Percentiles rank a stretch among this genome's conserved stretches.
These are phyloP conservation scores for Aphanomyces euteiches DNA, from an alignment of 352 stramenopile genomes.

Conservation along the genomic window DNA sequence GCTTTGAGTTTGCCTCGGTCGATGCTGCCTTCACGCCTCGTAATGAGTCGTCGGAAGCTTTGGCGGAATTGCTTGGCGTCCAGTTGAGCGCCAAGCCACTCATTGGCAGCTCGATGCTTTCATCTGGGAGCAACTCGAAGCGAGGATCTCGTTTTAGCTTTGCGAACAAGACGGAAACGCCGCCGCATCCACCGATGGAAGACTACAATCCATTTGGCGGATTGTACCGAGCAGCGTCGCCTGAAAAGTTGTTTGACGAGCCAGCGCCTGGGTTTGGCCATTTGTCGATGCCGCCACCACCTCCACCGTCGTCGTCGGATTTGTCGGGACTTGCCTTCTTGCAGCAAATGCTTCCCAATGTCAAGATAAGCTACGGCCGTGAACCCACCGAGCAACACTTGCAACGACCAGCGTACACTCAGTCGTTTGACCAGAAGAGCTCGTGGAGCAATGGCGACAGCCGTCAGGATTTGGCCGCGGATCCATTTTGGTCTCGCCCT, in stretches of 20 bases:
- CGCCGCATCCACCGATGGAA: constrained; percentile 26
- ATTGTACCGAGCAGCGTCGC: constrained; percentile 3
- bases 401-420: constrained; percentile 14
- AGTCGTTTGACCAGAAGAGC: constrained; percentile 22
- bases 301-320: neutral
- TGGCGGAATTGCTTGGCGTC: constrained; percentile 61
- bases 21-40: constrained; percentile 78
- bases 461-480: neutral
- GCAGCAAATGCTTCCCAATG: constrained; percentile 84
- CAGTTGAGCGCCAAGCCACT: constrained; percentile 50
- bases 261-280: constrained; percentile 22
- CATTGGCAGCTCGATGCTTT: constrained; percentile 28
- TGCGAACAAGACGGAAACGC: constrained; percentile 51
- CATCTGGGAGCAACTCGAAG: constrained; percentile 33
- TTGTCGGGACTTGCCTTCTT: constrained; percentile 61
- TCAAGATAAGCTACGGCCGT: constrained; percentile 84
- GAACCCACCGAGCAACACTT: constrained; percentile 33
- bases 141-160: constrained; percentile 74
- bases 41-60: constrained; percentile 65
- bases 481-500: constrained; percentile 18
- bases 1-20: constrained; percentile 61
- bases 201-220: constrained; percentile 24
- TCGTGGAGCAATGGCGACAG: neutral
- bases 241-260: constrained; percentile 9
- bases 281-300: neutral